phyloP scores from a whole-genome alignment of 2,329 filamentous ascomycete genomes.

The Aspergillus sp. region DNA sequence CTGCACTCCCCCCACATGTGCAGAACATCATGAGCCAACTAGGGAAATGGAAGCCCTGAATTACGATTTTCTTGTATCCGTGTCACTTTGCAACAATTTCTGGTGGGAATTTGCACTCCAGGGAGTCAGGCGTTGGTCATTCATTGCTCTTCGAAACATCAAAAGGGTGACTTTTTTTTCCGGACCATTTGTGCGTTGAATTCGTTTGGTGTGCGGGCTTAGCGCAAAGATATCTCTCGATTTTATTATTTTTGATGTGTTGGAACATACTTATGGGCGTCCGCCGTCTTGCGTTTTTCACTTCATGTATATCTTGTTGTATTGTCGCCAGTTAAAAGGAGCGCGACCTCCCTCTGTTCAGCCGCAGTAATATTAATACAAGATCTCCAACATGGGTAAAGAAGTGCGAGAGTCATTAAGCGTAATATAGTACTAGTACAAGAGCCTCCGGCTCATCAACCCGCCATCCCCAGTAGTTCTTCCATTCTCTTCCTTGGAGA shows the following conservation, averaged over 20 bases:
- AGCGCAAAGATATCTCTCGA: slow-evolving; percentile 8
- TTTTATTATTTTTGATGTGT: slow-evolving; percentile 1
- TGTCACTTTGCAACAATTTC: slow-evolving; percentile 18
- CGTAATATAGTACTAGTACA: slow-evolving; percentile 25
- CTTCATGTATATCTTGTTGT: not conserved
- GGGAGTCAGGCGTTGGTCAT: slow-evolving; percentile 25
- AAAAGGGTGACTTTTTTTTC: not conserved
- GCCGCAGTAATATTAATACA: slow-evolving; percentile 15
- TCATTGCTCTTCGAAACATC: slow-evolving; percentile 21
- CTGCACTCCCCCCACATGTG: slow-evolving; percentile 43
- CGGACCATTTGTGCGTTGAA: not conserved
- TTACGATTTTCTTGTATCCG: slow-evolving; percentile 27
- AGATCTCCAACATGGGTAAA: not conserved
- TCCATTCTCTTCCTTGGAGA: not conserved
- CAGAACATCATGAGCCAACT: slow-evolving; percentile 55
- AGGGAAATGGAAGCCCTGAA: slow-evolving; percentile 52
- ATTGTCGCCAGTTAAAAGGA: not conserved
- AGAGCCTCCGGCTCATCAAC: slow-evolving; percentile 4
- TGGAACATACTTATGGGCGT: not conserved
- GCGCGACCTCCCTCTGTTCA: not conserved
- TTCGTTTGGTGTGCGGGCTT: not conserved
- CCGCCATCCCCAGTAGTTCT: not conserved
- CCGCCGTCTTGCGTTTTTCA: not conserved
- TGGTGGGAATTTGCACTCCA: slow-evolving; percentile 14
- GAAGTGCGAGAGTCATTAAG: slow-evolving; percentile 17